Evolutionary conservation across 2,329 filamentous ascomycete genomes (phyloP), one percentile per base, ranked within the genome.

Genomic region (Cladosporium velox): DNA sequence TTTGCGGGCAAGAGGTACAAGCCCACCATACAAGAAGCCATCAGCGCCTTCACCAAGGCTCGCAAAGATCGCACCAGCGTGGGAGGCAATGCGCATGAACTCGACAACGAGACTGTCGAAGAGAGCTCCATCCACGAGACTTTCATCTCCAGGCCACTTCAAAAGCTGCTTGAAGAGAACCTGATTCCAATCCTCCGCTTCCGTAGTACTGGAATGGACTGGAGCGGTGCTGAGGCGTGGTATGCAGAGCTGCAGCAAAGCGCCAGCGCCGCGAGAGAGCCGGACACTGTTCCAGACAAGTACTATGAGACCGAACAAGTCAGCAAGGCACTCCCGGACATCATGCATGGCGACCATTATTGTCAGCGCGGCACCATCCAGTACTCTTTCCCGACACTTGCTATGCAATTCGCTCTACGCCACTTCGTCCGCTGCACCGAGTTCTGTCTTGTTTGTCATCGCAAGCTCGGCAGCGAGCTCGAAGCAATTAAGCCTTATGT

Each of bases 401-500:
- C 82, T 1, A 91, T 92, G 84, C 90, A 96, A 70, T 95, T 93
- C 70, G 84, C 88, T 0, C 81, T 96, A 30, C 88, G 89, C 1
- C 91, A 93, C 72, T 87, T 97, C 67, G 85, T 91, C 8, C 88
- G 87, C 66, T 97, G 92, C 75, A 92, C 91, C 0, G 88, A 95
- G 64, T 96, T 94, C 76, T 97, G 93, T 76, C 84, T 96, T 64
- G 88, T 93, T 28, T 97, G 93, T 73, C 91, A 96, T 76, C 85
- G 86, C 70, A 89, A 85, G 70, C 84, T 91, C 41, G 77, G 85
- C 1, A 83, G 83, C 2, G 85, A 86, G 0, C 88, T 94, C 44
- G 87, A 89, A 71, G 87, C 90, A 1, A 81, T 93, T 67, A 92
- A 91, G 70, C 91, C 91, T 2, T 84, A 84, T 68, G 92, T 97